A percentile compares a stretch with the other conserved stretches of the same genome.
Evolutionary conservation across 768 basidiomycete species (phyloP).

Genomic region (Mycena venus): DNA sequence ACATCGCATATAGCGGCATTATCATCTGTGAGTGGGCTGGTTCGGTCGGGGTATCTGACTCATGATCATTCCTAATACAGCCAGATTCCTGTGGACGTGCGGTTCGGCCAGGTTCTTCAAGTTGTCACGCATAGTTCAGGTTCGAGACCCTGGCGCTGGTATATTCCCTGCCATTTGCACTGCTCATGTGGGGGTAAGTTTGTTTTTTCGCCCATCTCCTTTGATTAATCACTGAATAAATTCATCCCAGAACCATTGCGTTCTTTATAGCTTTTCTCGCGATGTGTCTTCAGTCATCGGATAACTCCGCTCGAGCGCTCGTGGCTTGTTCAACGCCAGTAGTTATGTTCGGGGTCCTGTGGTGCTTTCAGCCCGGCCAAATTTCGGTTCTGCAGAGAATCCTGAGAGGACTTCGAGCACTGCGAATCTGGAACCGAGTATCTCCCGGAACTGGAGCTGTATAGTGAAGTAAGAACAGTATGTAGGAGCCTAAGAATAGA

Average conservation of each 20-base stretch:
- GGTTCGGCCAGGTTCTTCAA: constrained; percentile 2
- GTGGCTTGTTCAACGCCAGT: background rate
- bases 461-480: too few species aligned
- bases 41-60: background rate
- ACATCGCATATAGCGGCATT: background rate
- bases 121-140: background rate
- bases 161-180: background rate
- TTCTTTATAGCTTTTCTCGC: background rate
- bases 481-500: too few species aligned
- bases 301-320: background rate
- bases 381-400: too few species aligned
- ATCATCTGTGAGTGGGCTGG: background rate
- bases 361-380: background rate
- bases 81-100: constrained; percentile 6
- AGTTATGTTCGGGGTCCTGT: background rate
- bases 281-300: background rate
- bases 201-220: background rate
- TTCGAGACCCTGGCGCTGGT: background rate
- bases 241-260: background rate
- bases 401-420: too few species aligned
- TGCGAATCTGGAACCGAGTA: too few species aligned
- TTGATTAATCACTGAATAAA: background rate
- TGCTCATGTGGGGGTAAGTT: background rate
- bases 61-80: background rate
- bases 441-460: too few species aligned